Base-by-base conservation (phyloP, 495 filamentous ascomycete genomes). In the Aspergillus carlsbadensis region DNA sequence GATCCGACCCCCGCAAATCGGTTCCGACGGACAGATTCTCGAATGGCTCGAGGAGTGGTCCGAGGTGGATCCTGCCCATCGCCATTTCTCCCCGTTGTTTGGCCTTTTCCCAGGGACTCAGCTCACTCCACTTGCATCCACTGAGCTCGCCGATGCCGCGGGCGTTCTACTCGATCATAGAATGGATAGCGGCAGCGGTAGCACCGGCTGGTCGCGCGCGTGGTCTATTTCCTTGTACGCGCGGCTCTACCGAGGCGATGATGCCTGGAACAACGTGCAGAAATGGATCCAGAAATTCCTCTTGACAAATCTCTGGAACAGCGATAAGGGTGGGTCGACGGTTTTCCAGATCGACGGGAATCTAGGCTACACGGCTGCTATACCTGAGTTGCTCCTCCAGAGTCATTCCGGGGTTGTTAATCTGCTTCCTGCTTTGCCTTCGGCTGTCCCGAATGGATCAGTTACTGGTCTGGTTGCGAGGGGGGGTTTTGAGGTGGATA, bases 21-120 rank as follows among this genome's bases (percentile, higher is more conserved):
- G 67, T 20, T 56, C 68, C 8, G 63, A 56, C 22, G 72, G 72
- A 0, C 67, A 70, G 39, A 70, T 75, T 40, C 65, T 69, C 18
- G 73, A 76, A 59, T 77, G 76, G 72, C 59, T 63, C n/a, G 20
- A 65, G 26, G 74, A 78, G 33, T 77, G 74, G 33, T 1, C 66
- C 68, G 6, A 67, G 8, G 8, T 8, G 8, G 26, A 29, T 8
- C 26, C 26, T 4, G 26, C 26, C 26, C 26, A 29, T 29, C 26
- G 26, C 8, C 26, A 29, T 8, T 29, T 29, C 8, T 29, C 26
- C 4, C 26, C 26, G 3, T 8, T 29, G 26, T 29, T 29, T 8
- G 26, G 26, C 26, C 26, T 29, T 3, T 29, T 29, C 26, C 26
- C 26, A 4, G 26, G 26, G 4, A 29, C 26, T 3, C 26, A 29